These are phyloP conservation scores for Mycena vulgaris DNA, from an alignment of 768 basidiomycete genomes.

Conservation along the genomic window DNA sequence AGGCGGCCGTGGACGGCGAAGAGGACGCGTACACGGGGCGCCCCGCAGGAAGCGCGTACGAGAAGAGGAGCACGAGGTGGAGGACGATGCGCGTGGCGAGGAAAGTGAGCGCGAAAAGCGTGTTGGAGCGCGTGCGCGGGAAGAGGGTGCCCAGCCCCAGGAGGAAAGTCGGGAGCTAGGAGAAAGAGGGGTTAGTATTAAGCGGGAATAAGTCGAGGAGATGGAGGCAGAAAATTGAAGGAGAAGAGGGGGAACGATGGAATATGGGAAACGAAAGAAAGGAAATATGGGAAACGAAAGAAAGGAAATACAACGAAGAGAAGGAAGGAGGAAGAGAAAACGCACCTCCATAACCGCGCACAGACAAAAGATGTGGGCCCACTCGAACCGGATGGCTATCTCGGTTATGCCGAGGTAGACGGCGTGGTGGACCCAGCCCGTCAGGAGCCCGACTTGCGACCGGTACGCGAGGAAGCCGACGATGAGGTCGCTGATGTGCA, in stretches of 20 bases:
- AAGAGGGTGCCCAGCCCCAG: conserved; percentile 62
- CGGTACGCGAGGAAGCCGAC: conserved; percentile 57
- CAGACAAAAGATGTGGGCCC: conserved; percentile 56
- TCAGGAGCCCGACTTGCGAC: conserved; percentile 59
- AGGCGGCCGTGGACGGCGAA: conserved; percentile 47
- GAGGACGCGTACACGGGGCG: neutral
- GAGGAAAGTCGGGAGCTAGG: conserved; percentile 68
- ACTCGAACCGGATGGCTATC: conserved; percentile 45
- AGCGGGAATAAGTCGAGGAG: neutral
- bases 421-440: conserved; percentile 65
- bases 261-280: neutral
- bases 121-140: conserved; percentile 63
- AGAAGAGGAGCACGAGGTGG: conserved; percentile 56
- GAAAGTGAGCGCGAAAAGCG: conserved; percentile 64
- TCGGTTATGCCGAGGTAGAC: conserved; percentile 57
- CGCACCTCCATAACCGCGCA: conserved; percentile 48
- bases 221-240: neutral
- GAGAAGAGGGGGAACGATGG: neutral
- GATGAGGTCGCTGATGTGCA: conserved; percentile 50
- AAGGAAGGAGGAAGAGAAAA: neutral
- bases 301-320: neutral
- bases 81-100: conserved; percentile 67
- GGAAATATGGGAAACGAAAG: neutral
- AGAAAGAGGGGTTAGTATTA: neutral
- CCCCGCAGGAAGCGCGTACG: conserved; percentile 40